Evolutionary conservation across 2,329 filamentous ascomycete genomes (phyloP), one percentile per base, ranked within the genome.

Genomic region (Aschersonia sp.): DNA sequence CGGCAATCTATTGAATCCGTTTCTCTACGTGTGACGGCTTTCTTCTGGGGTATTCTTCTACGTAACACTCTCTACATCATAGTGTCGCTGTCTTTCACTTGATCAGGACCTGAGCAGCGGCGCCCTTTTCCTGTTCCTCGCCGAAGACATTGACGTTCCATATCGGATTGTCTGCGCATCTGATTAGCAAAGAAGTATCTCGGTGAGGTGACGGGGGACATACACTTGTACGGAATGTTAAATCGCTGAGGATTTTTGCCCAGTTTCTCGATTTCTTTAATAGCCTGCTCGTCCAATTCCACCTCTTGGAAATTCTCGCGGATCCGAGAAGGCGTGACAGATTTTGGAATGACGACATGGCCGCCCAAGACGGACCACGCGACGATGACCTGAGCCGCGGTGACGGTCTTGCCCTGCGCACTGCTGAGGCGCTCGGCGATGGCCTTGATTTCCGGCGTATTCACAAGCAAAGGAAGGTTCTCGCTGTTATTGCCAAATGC

Each of bases 301-400:
- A 80, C 71, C 62, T 84, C 74, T 66, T 80, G 68, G 59, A 82
- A 86, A 72, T 89, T 88, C 58, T 71, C 73, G 57, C 75, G 68
- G 55, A 89, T 88, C 50, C 84, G 76, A 35, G 71, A 70, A 45
- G 78, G 71, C 49, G 75, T 85, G 53, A 86, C 82, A 28, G 75
- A 82, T 72, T 88, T 88, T 58, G 84, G 84, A 56, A 88, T 86
- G 55, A 88, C 84, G 55, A 72, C 77, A 65, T 80, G 81, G 48
- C 79, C 81, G 55, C 78, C 64, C 43, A 72, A 55, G 65, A 73
- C 60, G 68, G 68, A 62, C 78, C 79, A 81, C 69, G 81, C 60
- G 66, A 79, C 62, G 71, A 71, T 58, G 52, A 70, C 66, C 55
- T 71, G 68, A 43, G 68, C 68, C 12, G 64, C 59, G 9, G 66